Conservation (phyloP, 805 yeast genomes). For the Ogataea parapolymorpha region DNA sequence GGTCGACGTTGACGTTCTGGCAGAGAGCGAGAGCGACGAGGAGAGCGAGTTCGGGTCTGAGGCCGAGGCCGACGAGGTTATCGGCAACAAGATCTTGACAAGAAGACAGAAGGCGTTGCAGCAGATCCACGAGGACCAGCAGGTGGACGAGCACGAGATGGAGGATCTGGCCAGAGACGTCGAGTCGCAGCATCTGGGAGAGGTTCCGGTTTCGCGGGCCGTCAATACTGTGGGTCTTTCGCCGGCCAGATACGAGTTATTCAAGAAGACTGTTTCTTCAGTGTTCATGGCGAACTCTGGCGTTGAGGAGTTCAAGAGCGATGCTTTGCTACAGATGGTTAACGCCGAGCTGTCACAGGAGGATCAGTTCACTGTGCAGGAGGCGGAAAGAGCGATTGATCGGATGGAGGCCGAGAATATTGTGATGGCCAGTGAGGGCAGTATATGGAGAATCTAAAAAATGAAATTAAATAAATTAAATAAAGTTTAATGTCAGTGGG, state of each 20-base stretch:
- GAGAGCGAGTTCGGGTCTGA: slow-evolving; percentile 17
- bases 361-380: slow-evolving; percentile 43
- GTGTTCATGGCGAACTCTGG: slow-evolving; percentile 39
- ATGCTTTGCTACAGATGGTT: slow-evolving; percentile 22
- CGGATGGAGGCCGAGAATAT: slow-evolving; percentile 44
- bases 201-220: not conserved
- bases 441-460: slow-evolving; percentile 42
- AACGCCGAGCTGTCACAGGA: slow-evolving; percentile 38
- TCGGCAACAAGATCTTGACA: slow-evolving; percentile 16
- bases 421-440: slow-evolving; percentile 46
- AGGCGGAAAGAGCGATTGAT: slow-evolving; percentile 42
- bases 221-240: slow-evolving; percentile 36
- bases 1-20: slow-evolving; percentile 5
- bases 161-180: slow-evolving; percentile 22
- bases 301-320: slow-evolving; percentile 34
- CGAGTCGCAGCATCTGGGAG: slow-evolving; percentile 21
- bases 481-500: not conserved
- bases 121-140: slow-evolving; percentile 28
- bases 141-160: slow-evolving; percentile 17
- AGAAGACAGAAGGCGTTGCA: slow-evolving; percentile 22
- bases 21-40: slow-evolving; percentile 23
- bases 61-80: slow-evolving; percentile 14
- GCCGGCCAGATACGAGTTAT: slow-evolving; percentile 44
- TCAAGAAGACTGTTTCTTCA: slow-evolving; percentile 45
- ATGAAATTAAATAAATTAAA: not conserved